Percentiles rank a stretch among this genome's conserved stretches.
phyloP scores from a whole-genome alignment of 331 rosid genomes.

The Rosa hybrid region DNA sequence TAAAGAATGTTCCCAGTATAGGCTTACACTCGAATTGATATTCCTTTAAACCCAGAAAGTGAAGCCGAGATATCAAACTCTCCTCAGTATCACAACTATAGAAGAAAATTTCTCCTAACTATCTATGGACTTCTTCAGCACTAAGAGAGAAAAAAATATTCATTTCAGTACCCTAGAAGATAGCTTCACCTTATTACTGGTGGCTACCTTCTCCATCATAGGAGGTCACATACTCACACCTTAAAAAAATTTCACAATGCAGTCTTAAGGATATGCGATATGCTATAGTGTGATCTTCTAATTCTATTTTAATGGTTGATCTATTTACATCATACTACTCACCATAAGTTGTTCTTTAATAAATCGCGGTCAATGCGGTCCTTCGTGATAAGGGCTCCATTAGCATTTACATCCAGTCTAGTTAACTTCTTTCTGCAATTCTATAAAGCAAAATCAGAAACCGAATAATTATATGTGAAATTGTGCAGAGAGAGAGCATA shows the following conservation, averaged over 20 bases:
- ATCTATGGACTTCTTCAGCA: not conserved
- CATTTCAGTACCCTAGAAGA: not conserved
- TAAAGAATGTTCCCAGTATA: not conserved
- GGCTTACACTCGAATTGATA: not conserved
- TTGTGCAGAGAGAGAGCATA: not conserved
- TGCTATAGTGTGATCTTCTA: not conserved
- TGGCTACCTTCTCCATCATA: not conserved
- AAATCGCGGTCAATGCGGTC: conserved; percentile 64
- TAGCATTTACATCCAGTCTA: conserved; percentile 79
- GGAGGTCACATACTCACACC: too few relatives aligned
- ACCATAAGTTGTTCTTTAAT: conserved; percentile 75
- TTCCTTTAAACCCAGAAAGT: not conserved
- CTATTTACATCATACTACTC: conserved; percentile 32
- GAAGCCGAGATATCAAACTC: not conserved
- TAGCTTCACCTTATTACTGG: not conserved
- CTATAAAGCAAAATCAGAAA: conserved; percentile 16
- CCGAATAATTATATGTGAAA: not conserved
- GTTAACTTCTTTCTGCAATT: conserved; percentile 79
- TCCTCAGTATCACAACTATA: not conserved
- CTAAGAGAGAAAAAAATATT: too few relatives aligned
- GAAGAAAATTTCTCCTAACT: not conserved
- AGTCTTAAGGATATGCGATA: not conserved
- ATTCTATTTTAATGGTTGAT: not conserved
- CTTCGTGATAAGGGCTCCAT: conserved; percentile 69
- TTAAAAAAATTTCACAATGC: not conserved